These are phyloP conservation scores for Primulina tabacum DNA, from an alignment of 257 asterid species.

Conservation along the genomic window DNA sequence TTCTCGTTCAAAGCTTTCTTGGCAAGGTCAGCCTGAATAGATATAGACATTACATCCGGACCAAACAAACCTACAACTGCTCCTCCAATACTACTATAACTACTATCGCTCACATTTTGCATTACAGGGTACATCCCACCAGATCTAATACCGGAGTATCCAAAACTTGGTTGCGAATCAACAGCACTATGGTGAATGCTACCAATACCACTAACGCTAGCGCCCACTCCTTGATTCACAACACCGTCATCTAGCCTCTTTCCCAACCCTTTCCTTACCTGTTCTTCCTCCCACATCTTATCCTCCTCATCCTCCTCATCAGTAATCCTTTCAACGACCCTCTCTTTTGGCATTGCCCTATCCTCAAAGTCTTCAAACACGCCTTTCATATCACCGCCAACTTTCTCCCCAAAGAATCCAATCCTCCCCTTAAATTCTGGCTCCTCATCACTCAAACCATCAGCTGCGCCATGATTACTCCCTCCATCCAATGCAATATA, in stretches of 20 bases:
- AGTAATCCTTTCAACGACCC: conserved; percentile 33
- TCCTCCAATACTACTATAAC: conserved; percentile 51
- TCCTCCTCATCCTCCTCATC: conserved; percentile 88
- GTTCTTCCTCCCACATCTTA: conserved; percentile 96
- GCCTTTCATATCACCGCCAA: conserved; percentile 63
- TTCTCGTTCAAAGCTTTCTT: conserved; percentile 71
- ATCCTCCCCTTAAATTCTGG: conserved; percentile 85
- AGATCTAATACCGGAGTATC: conserved; percentile 33
- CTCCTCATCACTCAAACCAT: conserved; percentile 97
- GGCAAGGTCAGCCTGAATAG: conserved; percentile 79
- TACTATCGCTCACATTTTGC: conserved; percentile 32
- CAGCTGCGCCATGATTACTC: conserved; percentile 94
- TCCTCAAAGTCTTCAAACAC: conserved; percentile 85
- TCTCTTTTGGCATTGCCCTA: conserved; percentile 44
- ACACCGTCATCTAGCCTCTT: conserved; percentile 77
- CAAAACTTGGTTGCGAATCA: conserved; percentile 39
- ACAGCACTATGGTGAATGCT: conserved; percentile 34
- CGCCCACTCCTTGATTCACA: conserved; percentile 43
- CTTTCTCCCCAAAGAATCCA: conserved; percentile 75
- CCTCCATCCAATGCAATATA: conserved; percentile 86
- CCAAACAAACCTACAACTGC: conserved; percentile 42
- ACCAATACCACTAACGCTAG: conserved; percentile 32
- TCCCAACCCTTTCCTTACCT: conserved; percentile 91
- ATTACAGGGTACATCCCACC: conserved; percentile 39
- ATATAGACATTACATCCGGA: conserved; percentile 52